Base-by-base conservation (phyloP, 2,329 filamentous ascomycete species). In the Parastagonospora nodorum region DNA sequence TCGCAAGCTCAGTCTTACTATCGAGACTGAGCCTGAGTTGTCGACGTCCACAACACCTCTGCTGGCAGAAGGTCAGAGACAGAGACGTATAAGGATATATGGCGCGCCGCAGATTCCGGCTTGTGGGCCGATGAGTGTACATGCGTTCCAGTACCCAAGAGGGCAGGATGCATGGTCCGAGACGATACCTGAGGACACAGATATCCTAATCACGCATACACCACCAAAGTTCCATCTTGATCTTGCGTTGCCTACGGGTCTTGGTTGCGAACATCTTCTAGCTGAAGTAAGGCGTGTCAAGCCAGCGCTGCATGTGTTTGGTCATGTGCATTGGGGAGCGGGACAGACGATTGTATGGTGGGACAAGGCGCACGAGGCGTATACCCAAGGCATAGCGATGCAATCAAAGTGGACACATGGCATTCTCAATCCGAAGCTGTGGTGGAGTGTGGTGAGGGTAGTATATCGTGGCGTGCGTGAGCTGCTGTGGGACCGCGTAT, bases 171-270 rank as follows among this genome's bases (percentile, higher is more conserved):
- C 88, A 1, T 96, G 90, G 90, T 79, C 81, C 2, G 82, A 83
- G 55, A 87, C 83, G 15, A 78, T 96, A 5, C 90, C 91, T 0
- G 73, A 78, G 1, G 84, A 89, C 61, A 88, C 86, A 0, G 90
- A 96, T 61, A 83, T 96, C 45, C 80, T 96, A 11, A 75, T 96
- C 39, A 95, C 92, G 1, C 92, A 96, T 67, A 86, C 85, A 1
- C 92, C 92, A 27, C 90, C 91, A 1, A 84, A 84, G 69, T 80
- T 85, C 66, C 90, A 96, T 68, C 78, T 86, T 73, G 74, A 88
- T 75, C 59, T 88, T 64, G 79, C 84, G 0, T 30, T 74, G 43
- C 83, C 84, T 74, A 67, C 78, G 71, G 84, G 81, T 2, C 76
- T 91, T 38, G 91, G 90, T 48, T 92, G 89, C 58, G 83, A 85